Base-by-base conservation (phyloP, 1,284 basidiomycete species). In the Boletus coffeatus region DNA sequence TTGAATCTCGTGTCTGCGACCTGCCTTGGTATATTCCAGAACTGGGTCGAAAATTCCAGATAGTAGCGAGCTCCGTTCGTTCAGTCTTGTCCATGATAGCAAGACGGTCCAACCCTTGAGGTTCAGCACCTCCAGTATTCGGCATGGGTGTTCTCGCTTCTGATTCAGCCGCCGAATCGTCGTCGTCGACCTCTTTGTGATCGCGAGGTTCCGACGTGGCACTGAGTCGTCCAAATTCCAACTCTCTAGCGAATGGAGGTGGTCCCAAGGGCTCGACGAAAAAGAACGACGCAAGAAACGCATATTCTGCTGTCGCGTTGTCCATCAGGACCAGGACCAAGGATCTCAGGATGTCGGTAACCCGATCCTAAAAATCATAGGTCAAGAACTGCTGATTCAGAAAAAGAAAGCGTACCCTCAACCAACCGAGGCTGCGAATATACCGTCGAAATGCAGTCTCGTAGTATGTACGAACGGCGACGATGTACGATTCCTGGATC, bases 401-500 rank as follows among this genome's bases (percentile, higher is more conserved):
- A n/a, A 60, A 7, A 55, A 56, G 16, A 10, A 61, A 58, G 63
- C 71, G 59, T 58, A 90, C 88, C 81, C 90, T 91, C 56, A 97
- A 83, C 75, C 81, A 86, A 29, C 87, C 84, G 56, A 98, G 78
- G 68, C 88, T 90, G 37, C 97, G 81, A 34, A 89, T 83, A 73
- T 99, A 99, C 57, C 97, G 80, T 63, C 97, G 80, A 72, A 99
- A 96, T 0, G 91, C 94, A 16, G 97, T 98, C 76, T 99, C 97
- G 67, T 95, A 98, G 74, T 98, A 99, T 18, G 93, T 84, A 21
- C 95, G 84, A 4, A 93, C 91, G 11, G 92, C 87, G 55, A 84
- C 85, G 37, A 92, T 79, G 73, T 99, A 99, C 4, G 92, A 89
- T 57, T 93, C 82, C 74, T 96, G 94, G 21, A 99, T 81, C 75